These are phyloP conservation scores for Kurtzmaniella cleridarum DNA, from an alignment of 805 yeast species.

Conservation along the genomic window DNA sequence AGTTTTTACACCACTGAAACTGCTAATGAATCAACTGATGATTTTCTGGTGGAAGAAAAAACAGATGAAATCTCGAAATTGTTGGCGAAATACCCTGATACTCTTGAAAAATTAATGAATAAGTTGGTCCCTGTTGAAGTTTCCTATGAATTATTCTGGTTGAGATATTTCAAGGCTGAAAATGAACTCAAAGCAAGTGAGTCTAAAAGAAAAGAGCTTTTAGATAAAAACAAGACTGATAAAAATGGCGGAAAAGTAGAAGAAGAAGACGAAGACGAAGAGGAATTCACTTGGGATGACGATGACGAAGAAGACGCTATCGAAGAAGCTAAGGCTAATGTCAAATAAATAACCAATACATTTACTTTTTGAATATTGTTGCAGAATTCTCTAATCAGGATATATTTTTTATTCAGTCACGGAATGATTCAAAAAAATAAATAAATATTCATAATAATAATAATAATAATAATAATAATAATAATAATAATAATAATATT, in stretches of 20 bases:
- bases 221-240: conserved; percentile 26
- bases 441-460: too few species aligned
- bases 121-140: conserved; percentile 61
- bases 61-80: conserved; percentile 48
- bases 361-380: too few species aligned
- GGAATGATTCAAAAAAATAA: too few species aligned
- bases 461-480: too few species aligned
- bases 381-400: too few species aligned
- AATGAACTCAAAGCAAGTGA: conserved; percentile 56
- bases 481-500: too few species aligned
- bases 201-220: conserved; percentile 56
- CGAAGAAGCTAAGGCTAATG: conserved; percentile 10
- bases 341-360: too few species aligned
- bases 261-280: conserved; percentile 35
- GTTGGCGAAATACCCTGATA: conserved; percentile 40
- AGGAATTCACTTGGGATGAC: conserved; percentile 48
- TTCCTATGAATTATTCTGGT: conserved; percentile 67
- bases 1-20: conserved; percentile 13
- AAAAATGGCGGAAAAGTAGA: conserved; percentile 10
- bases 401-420: too few species aligned
- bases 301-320: conserved; percentile 39
- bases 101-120: conserved; percentile 52
- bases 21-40: conserved; percentile 8
- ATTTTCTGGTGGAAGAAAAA: conserved; percentile 41
- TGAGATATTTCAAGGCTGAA: conserved; percentile 54